Conservation (phyloP, 768 basidiomycete species). For the Scleroderma bovista region DNA sequence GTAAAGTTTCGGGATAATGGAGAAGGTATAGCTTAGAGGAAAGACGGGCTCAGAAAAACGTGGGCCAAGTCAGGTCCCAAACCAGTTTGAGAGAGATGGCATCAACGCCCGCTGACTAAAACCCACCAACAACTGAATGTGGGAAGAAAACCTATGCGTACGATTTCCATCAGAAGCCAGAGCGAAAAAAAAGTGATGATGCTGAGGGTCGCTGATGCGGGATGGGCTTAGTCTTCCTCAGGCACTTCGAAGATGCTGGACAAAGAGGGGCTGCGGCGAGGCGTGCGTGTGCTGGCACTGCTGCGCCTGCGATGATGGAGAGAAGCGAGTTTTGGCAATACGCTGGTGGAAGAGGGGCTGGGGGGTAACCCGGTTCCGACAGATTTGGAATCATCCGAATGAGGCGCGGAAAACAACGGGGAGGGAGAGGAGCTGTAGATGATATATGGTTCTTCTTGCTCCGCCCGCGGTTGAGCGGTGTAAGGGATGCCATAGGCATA, state of each 20-base stretch:
- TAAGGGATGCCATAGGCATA: background rate
- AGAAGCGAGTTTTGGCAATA: constrained; percentile 10
- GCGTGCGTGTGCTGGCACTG: constrained; percentile 28
- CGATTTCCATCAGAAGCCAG: background rate
- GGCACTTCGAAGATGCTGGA: constrained; percentile 30
- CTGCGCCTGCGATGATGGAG: constrained; percentile 26
- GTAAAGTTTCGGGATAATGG: constrained; percentile 14
- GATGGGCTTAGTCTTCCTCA: constrained; percentile 21
- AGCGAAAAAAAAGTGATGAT: background rate
- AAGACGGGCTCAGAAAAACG: background rate
- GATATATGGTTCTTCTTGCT: constrained; percentile 29
- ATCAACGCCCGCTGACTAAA: background rate
- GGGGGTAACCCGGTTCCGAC: constrained; percentile 13
- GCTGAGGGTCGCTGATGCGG: background rate
- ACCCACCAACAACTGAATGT: background rate
- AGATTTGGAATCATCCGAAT: constrained; percentile 25
- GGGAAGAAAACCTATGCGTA: background rate
- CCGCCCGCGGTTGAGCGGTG: constrained; percentile 17
- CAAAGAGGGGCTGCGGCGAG: constrained; percentile 25
- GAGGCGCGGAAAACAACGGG: constrained; percentile 27
- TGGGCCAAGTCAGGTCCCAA: constrained; percentile 2
- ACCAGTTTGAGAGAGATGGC: constrained; percentile 4
- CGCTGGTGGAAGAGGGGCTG: constrained; percentile 1
- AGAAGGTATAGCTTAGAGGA: background rate
- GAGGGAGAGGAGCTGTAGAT: constrained; percentile 30